Percentiles rank a stretch among this genome's conserved stretches.
Evolutionary conservation across 768 basidiomycete species (phyloP).

Genomic region (Russula brevipes): DNA sequence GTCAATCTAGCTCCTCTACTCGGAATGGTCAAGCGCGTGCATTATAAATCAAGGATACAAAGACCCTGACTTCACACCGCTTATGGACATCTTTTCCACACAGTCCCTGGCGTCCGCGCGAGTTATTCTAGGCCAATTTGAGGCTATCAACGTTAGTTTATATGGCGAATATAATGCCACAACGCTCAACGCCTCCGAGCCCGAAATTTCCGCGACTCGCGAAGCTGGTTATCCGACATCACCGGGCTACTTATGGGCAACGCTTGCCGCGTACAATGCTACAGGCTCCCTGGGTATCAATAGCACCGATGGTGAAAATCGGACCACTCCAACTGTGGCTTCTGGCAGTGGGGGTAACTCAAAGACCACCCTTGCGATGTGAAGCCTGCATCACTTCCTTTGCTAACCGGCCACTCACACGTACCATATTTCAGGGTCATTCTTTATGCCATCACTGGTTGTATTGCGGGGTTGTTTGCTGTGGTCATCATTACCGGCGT

Average conservation of each 20-base stretch:
- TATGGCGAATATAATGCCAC: conserved; percentile 56
- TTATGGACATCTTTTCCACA: conserved; percentile 74
- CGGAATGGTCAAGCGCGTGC: conserved; percentile 65
- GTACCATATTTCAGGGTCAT: conserved; percentile 53
- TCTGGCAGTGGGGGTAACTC: neutral
- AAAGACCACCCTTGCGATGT: conserved; percentile 63
- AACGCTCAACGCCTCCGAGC: conserved; percentile 50
- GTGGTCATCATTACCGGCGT: conserved; percentile 83
- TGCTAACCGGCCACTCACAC: conserved; percentile 8
- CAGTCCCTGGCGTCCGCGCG: conserved; percentile 55
- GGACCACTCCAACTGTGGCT: conserved; percentile 21
- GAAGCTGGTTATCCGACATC: conserved; percentile 39
- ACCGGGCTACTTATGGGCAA: conserved; percentile 65
- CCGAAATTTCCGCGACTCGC: conserved; percentile 42
- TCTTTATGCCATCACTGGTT: conserved; percentile 82
- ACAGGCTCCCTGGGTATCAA: conserved; percentile 36
- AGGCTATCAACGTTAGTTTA: conserved; percentile 45
- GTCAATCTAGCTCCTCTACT: conserved; percentile 63
- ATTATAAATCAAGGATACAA: conserved; percentile 69
- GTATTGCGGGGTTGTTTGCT: conserved; percentile 80
- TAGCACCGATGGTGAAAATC: conserved; percentile 24
- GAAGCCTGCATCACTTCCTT: conserved; percentile 24
- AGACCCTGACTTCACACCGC: conserved; percentile 59
- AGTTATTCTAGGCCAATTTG: conserved; percentile 53
- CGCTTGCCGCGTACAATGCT: conserved; percentile 59